Evolutionary conservation across 2,329 filamentous ascomycete genomes (phyloP), one percentile per base, ranked within the genome.

Genomic region (Mycosphaerella arachidis): DNA sequence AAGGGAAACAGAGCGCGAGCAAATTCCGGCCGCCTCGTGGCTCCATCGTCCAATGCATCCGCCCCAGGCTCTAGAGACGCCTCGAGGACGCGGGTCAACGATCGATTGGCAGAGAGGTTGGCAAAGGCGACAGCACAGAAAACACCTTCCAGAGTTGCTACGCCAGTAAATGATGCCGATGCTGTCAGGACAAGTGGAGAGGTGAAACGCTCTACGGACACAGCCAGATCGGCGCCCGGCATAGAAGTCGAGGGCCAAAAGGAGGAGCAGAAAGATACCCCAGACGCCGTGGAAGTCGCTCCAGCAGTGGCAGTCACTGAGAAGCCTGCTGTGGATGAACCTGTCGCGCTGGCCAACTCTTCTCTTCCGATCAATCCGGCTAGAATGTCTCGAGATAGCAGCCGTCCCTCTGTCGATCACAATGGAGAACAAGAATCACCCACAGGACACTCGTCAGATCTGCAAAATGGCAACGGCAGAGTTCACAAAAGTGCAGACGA

Each of bases 111-210:
- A 72, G 92, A 96, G 73, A 84, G 92, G 63, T 81, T 99, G 61
- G 93, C 93, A 31, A 90, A 91, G 71, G 94, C 92, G 31, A 85
- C 97, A 69, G 91, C 88, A 3, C 88, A 88, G 60, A 91, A 89
- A 70, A 84, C 82, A 24, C 75, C 80, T 5, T 83, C 82, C n/a
- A 75, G 82, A 55, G 76, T 80, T 27, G 76, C 81, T 64, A 87
- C 81, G 62, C 81, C 83, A 16, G 77, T 76, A 37, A 75, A 78
- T 52, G 77, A 75, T 57, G 70, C 70, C 16, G 76, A 76, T 12
- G 77, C 75, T 61, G 72, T 74, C 2, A 74, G 79, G 52, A 70
- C 73, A 10, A 82, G 80, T 63, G 71, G 76, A 13, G 80, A 81
- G 61, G 75, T 73, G 3, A 75, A 69, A 57, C 66, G 68, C 16